Evolutionary conservation across 176 grass and related monocot genomes (phyloP).

Genomic region (Raddia guianensis): DNA sequence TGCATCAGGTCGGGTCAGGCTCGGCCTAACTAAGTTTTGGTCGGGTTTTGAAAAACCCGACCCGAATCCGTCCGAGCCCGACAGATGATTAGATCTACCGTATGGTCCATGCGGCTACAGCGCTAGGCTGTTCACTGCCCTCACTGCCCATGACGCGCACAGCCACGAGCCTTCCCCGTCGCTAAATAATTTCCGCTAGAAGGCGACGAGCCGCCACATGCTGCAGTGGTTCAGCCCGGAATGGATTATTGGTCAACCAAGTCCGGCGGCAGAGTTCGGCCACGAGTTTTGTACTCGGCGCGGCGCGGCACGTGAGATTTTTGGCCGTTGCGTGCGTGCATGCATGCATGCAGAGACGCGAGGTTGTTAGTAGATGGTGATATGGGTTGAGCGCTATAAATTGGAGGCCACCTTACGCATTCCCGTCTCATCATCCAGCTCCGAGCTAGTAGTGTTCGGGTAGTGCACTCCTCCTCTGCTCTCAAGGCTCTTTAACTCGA

Average conservation of each 20-base stretch:
- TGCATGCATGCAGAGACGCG: not conserved
- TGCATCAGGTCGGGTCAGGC: no score
- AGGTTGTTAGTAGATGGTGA: no score
- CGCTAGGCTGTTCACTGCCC: not conserved
- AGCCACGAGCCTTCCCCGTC: not conserved
- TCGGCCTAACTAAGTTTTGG: no score
- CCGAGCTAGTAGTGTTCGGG: not conserved
- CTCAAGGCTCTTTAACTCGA: no score
- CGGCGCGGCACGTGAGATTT: not conserved
- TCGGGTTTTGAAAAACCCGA: no score
- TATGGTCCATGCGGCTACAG: not conserved
- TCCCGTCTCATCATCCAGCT: slow-evolving; percentile 4
- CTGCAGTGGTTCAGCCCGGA: slow-evolving; percentile 16
- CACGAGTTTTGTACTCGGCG: slow-evolving; percentile 7
- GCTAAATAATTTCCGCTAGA: not conserved
- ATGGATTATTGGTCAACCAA: slow-evolving; percentile 33
- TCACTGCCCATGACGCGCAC: not conserved
- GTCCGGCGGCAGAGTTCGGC: slow-evolving; percentile 34
- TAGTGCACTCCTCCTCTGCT: not conserved
- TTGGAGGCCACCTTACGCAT: not conserved
- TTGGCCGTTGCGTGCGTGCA: slow-evolving; percentile 3
- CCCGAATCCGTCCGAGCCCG: no score
- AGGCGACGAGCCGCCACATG: slow-evolving; percentile 6
- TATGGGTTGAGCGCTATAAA: slow-evolving; percentile 27
- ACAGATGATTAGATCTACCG: no score